Conservation (phyloP, 2,329 filamentous ascomycete genomes). For the Beauveria bassiana region DNA sequence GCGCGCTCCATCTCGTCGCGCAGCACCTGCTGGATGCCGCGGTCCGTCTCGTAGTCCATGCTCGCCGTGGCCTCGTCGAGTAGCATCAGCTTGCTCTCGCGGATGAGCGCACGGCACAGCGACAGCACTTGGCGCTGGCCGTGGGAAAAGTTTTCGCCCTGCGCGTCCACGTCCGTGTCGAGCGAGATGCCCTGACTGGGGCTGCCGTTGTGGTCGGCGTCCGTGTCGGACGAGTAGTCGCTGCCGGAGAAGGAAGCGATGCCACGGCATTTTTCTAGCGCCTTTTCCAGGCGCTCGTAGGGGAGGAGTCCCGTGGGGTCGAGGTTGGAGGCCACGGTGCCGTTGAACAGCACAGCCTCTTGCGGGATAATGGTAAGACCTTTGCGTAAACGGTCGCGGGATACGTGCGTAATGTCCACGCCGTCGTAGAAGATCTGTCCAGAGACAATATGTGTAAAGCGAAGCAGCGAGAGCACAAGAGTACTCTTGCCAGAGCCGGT, state of each 20-base stretch:
- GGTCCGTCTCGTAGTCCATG: constrained; percentile 52
- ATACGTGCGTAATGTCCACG: constrained; percentile 45
- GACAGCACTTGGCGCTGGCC: constrained; percentile 52
- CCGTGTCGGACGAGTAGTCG: constrained; percentile 26
- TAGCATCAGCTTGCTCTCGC: constrained; percentile 47
- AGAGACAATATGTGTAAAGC: constrained; percentile 43
- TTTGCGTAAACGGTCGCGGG: constrained; percentile 42
- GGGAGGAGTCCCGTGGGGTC: constrained; percentile 54
- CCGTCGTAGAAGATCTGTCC: constrained; percentile 50
- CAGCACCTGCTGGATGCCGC: constrained; percentile 46
- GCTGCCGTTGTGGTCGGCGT: constrained; percentile 14
- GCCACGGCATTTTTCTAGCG: constrained; percentile 54
- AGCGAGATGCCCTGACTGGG: constrained; percentile 27
- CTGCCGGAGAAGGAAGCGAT: constrained; percentile 43
- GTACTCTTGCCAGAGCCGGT: constrained; percentile 82
- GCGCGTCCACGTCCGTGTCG: constrained; percentile 40
- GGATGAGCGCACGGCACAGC: constrained; percentile 48
- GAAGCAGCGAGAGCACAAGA: constrained; percentile 45
- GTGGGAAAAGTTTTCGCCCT: constrained; percentile 49
- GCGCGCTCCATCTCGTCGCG: constrained; percentile 37
- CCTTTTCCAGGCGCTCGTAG: constrained; percentile 46
- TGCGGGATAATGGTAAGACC: constrained; percentile 52
- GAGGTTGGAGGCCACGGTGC: constrained; percentile 48
- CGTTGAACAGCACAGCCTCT: constrained; percentile 50
- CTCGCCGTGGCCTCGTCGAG: constrained; percentile 53